Conservation (phyloP, 352 stramenopile species). For the Thalassiosira livingstoniorum region DNA sequence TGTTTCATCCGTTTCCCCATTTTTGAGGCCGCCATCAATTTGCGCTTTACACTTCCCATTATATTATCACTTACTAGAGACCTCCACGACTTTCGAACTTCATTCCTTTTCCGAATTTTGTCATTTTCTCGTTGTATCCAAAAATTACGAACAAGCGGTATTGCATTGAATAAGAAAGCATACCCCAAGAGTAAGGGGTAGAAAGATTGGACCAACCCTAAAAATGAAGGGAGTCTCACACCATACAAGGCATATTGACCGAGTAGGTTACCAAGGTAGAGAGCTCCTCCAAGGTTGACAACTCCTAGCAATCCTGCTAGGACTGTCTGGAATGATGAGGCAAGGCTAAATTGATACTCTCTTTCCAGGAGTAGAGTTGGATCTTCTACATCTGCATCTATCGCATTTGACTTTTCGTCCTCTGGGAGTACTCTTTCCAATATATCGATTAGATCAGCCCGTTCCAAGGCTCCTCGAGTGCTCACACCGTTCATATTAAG, state of each 20-base stretch:
- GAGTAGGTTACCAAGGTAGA: slow-evolving; percentile 82
- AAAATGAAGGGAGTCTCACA: slow-evolving; percentile 71
- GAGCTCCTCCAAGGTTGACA: slow-evolving; percentile 81
- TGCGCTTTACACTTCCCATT: slow-evolving; percentile 60
- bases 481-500: slow-evolving; percentile 74
- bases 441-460: slow-evolving; percentile 74
- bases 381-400: slow-evolving; percentile 65
- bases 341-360: slow-evolving; percentile 79
- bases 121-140: slow-evolving; percentile 77
- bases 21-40: slow-evolving; percentile 70
- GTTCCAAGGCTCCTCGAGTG: slow-evolving; percentile 70
- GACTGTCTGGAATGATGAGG: slow-evolving; percentile 55
- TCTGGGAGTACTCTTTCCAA: slow-evolving; percentile 70
- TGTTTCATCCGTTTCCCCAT: slow-evolving; percentile 71
- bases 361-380: slow-evolving; percentile 70
- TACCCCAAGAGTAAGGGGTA: slow-evolving; percentile 82
- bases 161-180: slow-evolving; percentile 84
- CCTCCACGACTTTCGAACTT: slow-evolving; percentile 70
- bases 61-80: slow-evolving; percentile 55
- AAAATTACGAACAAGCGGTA: slow-evolving; percentile 77
- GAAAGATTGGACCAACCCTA: slow-evolving; percentile 76
- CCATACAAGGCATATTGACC: slow-evolving; percentile 66
- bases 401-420: slow-evolving; percentile 45
- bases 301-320: slow-evolving; percentile 76
- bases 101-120: slow-evolving; percentile 79